A percentile compares a stretch with the other conserved stretches of the same genome.
Conservation (phyloP, 2,329 filamentous ascomycete species). For the Aspergillus tanneri region DNA sequence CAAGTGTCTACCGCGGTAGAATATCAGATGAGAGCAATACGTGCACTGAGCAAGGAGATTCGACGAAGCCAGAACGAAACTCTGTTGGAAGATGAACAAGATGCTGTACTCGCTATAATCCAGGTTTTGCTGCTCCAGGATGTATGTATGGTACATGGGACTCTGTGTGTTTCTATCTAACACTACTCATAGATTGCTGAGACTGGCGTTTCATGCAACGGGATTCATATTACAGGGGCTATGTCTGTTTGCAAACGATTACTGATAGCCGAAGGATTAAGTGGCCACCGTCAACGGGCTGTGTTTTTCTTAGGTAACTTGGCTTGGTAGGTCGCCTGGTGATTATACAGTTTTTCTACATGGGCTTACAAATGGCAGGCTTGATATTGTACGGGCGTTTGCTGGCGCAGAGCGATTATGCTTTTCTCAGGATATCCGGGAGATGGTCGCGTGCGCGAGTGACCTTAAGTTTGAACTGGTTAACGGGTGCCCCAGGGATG, state of each 20-base stretch:
- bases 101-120: slow-evolving; percentile 30
- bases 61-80: slow-evolving; percentile 25
- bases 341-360: background rate
- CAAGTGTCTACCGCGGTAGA: slow-evolving; percentile 28
- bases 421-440: slow-evolving; percentile 29
- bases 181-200: slow-evolving; percentile 28
- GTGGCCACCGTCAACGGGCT: slow-evolving; percentile 24
- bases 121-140: slow-evolving; percentile 34
- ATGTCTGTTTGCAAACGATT: slow-evolving; percentile 34
- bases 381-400: slow-evolving; percentile 34
- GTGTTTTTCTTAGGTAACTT: slow-evolving; percentile 34
- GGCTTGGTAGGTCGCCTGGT: slow-evolving; percentile 23
- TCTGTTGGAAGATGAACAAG: slow-evolving; percentile 27
- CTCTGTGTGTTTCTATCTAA: background rate
- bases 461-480: slow-evolving; percentile 30
- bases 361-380: slow-evolving; percentile 14
- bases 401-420: slow-evolving; percentile 27
- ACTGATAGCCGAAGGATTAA: slow-evolving; percentile 23
- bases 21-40: slow-evolving; percentile 31
- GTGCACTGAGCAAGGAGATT: slow-evolving; percentile 27
- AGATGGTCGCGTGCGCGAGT: slow-evolving; percentile 25
- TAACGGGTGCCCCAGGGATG: slow-evolving; percentile 31
- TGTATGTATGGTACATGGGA: slow-evolving; percentile 19
- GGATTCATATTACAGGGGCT: slow-evolving; percentile 34
- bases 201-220: slow-evolving; percentile 32